Evolutionary conservation across 495 filamentous ascomycete genomes (phyloP), one percentile per base, ranked within the genome.

Genomic region (Penicillium atrosanguineum): DNA sequence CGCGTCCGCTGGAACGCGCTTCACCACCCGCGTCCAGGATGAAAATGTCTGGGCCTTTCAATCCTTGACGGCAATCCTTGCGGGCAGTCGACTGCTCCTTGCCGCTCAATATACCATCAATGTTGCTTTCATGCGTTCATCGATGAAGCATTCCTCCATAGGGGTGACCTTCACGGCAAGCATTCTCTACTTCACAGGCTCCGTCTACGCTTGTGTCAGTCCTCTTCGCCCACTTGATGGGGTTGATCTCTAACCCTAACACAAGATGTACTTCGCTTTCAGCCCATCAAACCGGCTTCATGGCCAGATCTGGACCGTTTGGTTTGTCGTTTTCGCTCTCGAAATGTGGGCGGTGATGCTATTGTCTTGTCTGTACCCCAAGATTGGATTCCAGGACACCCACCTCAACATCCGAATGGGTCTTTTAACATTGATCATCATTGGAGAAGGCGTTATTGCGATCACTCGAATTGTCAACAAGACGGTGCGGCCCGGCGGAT

Each of bases 391-490:
- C 65, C 78, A 86, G 62, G 75, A 82, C 36, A 87, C 84, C 11
- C 83, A 87, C 61, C 67, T 88, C 52, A 81, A 84, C 44, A 79
- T 86, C 50, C 75, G 86, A 39, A 81, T 88, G 78, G 79, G 81
- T 4, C 77, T 88, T 11, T 71, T 88, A 7, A 88, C 85, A 0
- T 73, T 88, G 43, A 87, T 87, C 58, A 85, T 87, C 50, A 77
- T 88, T 44, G 86, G 86, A 19, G 84, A 88, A 68, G 83, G 84
- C 26, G 76, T 86, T 31, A 79, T 79, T 56, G 70, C 72, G 15
- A 67, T 80, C 48, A 78, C 78, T 37, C 72, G 79, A 34, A 75
- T 81, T 57, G 77, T 82, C 47, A 82, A 80, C 59, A 76, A 77
- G 46, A 79, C 83, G 48, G 75, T 81, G 4, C 73, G 75, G 57